Base-by-base conservation (phyloP, 2,329 filamentous ascomycete species). In the Ophiosphaerella korrae region DNA sequence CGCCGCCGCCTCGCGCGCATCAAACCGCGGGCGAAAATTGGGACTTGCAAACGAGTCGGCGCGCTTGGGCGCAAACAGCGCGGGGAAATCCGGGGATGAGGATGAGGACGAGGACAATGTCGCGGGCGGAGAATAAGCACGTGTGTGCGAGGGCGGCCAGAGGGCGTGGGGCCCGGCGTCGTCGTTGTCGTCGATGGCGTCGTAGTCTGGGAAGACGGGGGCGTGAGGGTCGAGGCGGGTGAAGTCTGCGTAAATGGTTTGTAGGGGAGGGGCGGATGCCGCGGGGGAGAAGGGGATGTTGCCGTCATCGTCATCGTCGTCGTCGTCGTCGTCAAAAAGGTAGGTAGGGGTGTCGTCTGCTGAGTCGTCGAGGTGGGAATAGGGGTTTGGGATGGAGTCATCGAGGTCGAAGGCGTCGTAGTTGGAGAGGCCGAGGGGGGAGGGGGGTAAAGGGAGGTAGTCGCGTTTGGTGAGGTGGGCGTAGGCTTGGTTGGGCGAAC, bases 361-460 rank as follows among this genome's bases (percentile, higher is more conserved):
- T 9, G 67, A 66, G 11, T 69, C 67, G 40, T 74, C 70, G 0
- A 72, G 40, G 41, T 68, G 61, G 5, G 63, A 52, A 42, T 73
- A 72, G 4, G 52, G 57, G 44, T 72, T 62, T 0, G 60, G 55
- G 7, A 60, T 49, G 16, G 67, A 62, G 16, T 73, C 72, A 35
- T 77, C 74, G 2, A 64, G 45, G 42, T 77, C 75, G 23, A 78
- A 66, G 8, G 72, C 72, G 48, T 77, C 76, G 56, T 77, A 78
- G 50, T 76, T 77, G n/a, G 70, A 75, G 2, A 76, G 59, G 3
- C 73, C 70, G 8, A 77, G 63, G 2, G 75, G 74, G 1, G 73
- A 75, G 1, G 73, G 71, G 8, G 70, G 67, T 5, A 71, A 54
- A 0, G 74, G 71, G 7, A 68, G 48, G 48, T 72, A 70, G 21